Conservation (phyloP, 441 rosid genomes). For the Manihot esculenta region DNA sequence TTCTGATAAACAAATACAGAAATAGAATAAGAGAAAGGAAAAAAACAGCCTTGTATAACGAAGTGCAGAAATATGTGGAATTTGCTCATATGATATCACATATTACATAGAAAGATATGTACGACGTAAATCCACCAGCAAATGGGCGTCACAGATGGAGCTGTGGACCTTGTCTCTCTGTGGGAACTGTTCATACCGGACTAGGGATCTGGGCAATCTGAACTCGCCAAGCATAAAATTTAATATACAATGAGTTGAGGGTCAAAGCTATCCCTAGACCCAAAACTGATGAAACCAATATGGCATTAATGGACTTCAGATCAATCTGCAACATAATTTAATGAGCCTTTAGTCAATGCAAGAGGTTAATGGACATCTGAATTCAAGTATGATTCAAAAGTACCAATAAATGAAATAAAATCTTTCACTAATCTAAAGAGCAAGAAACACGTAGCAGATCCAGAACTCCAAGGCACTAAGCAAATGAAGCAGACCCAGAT, state of each 20-base stretch:
- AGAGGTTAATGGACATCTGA: neutral
- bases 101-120: no score
- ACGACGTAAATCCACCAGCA: neutral
- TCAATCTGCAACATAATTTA: slow-evolving; percentile 54
- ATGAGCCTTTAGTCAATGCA: slow-evolving; percentile 3
- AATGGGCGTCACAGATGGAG: neutral
- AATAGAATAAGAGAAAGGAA: no score
- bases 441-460: no score
- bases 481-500: no score
- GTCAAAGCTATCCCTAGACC: slow-evolving; percentile 75
- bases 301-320: slow-evolving; percentile 52
- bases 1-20: no score
- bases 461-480: no score
- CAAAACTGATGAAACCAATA: slow-evolving; percentile 64
- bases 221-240: slow-evolving; percentile 55
- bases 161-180: neutral
- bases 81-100: no score
- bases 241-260: slow-evolving; percentile 67
- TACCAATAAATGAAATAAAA: neutral
- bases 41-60: no score
- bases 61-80: no score
- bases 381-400: neutral
- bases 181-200: slow-evolving; percentile 40
- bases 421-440: neutral
- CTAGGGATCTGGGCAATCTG: slow-evolving; percentile 40